These are phyloP conservation scores for Fistulina hepatica DNA, from an alignment of 1,284 basidiomycete species.

Conservation along the genomic window DNA sequence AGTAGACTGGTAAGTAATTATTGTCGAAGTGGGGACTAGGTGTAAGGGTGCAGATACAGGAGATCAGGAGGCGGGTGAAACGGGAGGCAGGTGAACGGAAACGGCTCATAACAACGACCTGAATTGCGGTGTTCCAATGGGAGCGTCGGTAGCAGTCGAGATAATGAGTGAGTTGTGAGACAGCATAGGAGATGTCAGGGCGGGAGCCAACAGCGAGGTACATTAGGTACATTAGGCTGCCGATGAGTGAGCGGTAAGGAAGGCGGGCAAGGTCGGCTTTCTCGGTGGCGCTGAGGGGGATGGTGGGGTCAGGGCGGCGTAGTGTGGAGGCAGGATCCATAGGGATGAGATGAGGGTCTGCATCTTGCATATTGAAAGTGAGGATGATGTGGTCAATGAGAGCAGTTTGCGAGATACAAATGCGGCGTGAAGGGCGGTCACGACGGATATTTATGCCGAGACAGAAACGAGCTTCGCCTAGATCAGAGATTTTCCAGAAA, in stretches of 20 bases:
- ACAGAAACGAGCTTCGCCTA: conserved; percentile 16
- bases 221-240: conserved; percentile 26
- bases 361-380: conserved; percentile 23
- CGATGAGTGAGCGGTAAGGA: conserved; percentile 25
- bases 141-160: conserved; percentile 18
- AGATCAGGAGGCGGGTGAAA: too few relatives aligned
- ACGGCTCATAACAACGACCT: too few relatives aligned
- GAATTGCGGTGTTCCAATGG: conserved; percentile 30
- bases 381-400: conserved; percentile 28
- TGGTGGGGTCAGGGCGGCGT: conserved; percentile 8
- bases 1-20: too few relatives aligned
- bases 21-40: too few relatives aligned
- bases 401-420: conserved; percentile 26
- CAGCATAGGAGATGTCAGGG: conserved; percentile 31
- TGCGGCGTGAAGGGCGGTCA: conserved; percentile 16
- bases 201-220: conserved; percentile 29
- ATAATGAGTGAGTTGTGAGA: conserved; percentile 27
- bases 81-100: too few relatives aligned
- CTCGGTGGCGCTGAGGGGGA: not conserved
- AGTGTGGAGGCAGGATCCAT: conserved; percentile 21
- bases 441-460: conserved; percentile 25
- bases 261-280: conserved; percentile 3
- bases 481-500: conserved; percentile 25
- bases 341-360: conserved; percentile 22
- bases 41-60: too few relatives aligned